Evolutionary conservation across 768 basidiomycete genomes (phyloP), one percentile per base, ranked within the genome.

Genomic region (Hygrocybe punicea): DNA sequence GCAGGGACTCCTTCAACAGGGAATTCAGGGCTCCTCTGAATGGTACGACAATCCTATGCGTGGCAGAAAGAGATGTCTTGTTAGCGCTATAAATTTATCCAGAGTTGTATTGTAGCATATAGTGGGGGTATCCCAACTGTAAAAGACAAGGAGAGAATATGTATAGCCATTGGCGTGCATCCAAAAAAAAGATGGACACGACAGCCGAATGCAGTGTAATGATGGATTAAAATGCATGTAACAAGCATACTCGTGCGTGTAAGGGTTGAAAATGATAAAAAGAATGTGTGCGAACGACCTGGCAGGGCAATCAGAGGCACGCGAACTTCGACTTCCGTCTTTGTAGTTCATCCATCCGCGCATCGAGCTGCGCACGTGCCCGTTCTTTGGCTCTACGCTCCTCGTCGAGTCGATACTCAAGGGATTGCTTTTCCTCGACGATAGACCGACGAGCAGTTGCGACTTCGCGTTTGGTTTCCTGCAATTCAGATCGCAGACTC

Each of bases 281-380:
- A 46, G 17, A 42, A 17, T 19, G 13, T 36, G 39, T 49, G 35
- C 33, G 24, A 47, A 17, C 25, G 19, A 14, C 25, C n/a, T n/a
- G n/a, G n/a, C 24, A 50, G 60, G 63, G 52, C 57, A 67, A 50
- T 81, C 78, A 93, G 71, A 93, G 81, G 73, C 91, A 93, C 53
- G 87, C 89, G 72, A 93, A 96, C 76, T 95, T 96, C 60, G 91
- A 93, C 77, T 93, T 94, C 58, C 90, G 87, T 75, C 81, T 83
- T 69, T 81, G 80, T 40, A 93, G 76, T 65, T 94, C 93, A 55
- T 92, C 90, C 86, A 93, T 87, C 61, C 93, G 85, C 16, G 82
- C 80, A 68, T 95, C 93, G 25, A 95, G 83, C 71, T 93, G 92
- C 59, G 87, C 86, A 51, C 91, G 85, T 51, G 85, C 89, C 23